A percentile compares a stretch with the other conserved stretches of the same genome.
Conservation (phyloP, 1,284 basidiomycete genomes). For the Ganoderma leucocontextum region DNA sequence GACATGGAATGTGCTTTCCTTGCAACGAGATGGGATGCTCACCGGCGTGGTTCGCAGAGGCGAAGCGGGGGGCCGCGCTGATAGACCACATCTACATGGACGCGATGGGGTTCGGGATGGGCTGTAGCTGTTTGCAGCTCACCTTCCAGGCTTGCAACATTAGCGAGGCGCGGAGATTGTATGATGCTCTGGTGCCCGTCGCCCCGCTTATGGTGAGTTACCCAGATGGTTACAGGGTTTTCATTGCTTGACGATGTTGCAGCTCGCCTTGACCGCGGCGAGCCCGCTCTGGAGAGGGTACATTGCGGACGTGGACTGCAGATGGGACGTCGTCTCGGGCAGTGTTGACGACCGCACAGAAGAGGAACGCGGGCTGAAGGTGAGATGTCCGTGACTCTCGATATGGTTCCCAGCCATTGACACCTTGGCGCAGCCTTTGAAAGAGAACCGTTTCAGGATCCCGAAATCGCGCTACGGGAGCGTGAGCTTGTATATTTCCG, state of each 20-base stretch:
- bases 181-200: conserved; percentile 94
- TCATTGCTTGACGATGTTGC: conserved; percentile 8
- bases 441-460: conserved; percentile 78
- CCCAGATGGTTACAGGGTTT: no score
- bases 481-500: conserved; percentile 93
- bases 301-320: conserved; percentile 95
- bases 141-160: conserved; percentile 98
- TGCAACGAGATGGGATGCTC: neutral
- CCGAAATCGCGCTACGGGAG: conserved; percentile 98
- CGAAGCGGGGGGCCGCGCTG: conserved; percentile 87
- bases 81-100: conserved; percentile 97
- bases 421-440: conserved; percentile 66
- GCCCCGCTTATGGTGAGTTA: conserved; percentile 89
- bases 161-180: conserved; percentile 89
- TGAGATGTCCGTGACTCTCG: conserved; percentile 38
- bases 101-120: conserved; percentile 99
- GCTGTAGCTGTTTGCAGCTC: conserved; percentile 96
- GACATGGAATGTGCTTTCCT: conserved; percentile 20
- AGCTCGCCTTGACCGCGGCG: conserved; percentile 94
- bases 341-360: conserved; percentile 97
- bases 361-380: conserved; percentile 91
- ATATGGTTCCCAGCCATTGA: conserved; percentile 1
- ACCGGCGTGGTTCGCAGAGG: conserved; percentile 60
- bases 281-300: conserved; percentile 96
- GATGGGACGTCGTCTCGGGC: conserved; percentile 98